Evolutionary conservation across 768 basidiomycete genomes (phyloP).

Genomic region (Hericium alpestre): DNA sequence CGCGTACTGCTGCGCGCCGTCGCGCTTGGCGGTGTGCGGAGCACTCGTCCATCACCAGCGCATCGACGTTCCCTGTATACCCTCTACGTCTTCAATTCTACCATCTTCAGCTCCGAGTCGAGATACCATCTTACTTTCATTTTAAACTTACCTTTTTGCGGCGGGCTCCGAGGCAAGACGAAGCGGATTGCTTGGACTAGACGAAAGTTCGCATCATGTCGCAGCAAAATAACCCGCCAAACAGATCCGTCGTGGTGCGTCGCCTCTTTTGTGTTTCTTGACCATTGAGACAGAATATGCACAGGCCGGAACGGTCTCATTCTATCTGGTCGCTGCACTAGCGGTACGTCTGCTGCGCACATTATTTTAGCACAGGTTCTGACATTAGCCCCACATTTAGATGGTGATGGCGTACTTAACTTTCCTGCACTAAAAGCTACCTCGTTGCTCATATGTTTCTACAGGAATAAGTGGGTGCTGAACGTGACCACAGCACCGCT

Average conservation of each 20-base stretch:
- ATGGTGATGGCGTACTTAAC: conserved; percentile 79
- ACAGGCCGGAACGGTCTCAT: conserved; percentile 65
- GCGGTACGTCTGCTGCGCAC: conserved; percentile 41
- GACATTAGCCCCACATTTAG: conserved; percentile 25
- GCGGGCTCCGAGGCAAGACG: too few species aligned
- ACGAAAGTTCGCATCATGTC: not conserved
- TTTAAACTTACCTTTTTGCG: too few species aligned
- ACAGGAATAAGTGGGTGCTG: conserved; percentile 87
- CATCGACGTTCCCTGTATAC: not conserved
- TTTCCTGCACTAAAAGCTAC: not conserved
- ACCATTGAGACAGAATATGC: not conserved
- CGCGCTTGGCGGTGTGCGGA: too few species aligned
- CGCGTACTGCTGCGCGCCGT: too few species aligned
- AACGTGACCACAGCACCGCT: conserved; percentile 63
- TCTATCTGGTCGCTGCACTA: conserved; percentile 84
- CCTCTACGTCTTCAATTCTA: not conserved
- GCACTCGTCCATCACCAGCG: too few species aligned
- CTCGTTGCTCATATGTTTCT: conserved; percentile 7
- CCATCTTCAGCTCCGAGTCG: not conserved
- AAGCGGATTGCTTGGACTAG: too few species aligned
- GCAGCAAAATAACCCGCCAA: not conserved
- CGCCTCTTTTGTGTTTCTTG: not conserved
- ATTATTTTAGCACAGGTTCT: not conserved
- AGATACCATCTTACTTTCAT: too few species aligned
- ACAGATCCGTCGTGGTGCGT: not conserved